A percentile compares a stretch with the other conserved stretches of the same genome.
phyloP scores from a whole-genome alignment of 2,329 filamentous ascomycete genomes.

The Aspergillaceae sp. region DNA sequence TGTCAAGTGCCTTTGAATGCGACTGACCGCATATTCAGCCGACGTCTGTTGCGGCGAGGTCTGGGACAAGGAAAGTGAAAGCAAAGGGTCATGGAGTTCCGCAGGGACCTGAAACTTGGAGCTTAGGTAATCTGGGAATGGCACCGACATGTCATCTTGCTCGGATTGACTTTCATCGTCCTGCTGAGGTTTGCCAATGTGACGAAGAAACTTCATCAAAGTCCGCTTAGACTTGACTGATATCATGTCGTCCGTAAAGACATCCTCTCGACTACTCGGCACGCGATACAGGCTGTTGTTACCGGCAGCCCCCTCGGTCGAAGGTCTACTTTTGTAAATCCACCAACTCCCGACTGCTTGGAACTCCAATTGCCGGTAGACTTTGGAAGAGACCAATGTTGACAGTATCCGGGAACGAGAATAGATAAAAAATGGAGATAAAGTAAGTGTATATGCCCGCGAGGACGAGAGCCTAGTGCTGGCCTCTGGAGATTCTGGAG shows the following conservation, averaged over 20 bases:
- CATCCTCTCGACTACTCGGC: slow-evolving; percentile 82
- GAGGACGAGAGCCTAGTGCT: slow-evolving; percentile 38
- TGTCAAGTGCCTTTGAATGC: slow-evolving; percentile 68
- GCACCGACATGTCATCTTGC: slow-evolving; percentile 47
- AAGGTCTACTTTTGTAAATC: slow-evolving; percentile 45
- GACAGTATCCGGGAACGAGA: slow-evolving; percentile 68
- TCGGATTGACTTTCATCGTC: slow-evolving; percentile 44
- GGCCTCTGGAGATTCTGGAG: slow-evolving; percentile 12
- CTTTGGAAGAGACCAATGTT: slow-evolving; percentile 77
- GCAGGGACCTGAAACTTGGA: slow-evolving; percentile 58
- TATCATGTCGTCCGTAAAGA: slow-evolving; percentile 71
- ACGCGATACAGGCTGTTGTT: slow-evolving; percentile 54
- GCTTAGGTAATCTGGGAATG: slow-evolving; percentile 39
- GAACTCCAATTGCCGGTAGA: slow-evolving; percentile 86
- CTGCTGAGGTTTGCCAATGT: slow-evolving; percentile 55
- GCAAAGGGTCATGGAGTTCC: slow-evolving; percentile 56
- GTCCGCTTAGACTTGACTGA: slow-evolving; percentile 72
- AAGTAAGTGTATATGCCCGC: slow-evolving; percentile 70
- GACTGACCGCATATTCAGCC: slow-evolving; percentile 60
- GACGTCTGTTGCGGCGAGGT: slow-evolving; percentile 46
- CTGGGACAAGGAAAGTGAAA: slow-evolving; percentile 68
- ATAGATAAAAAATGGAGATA: slow-evolving; percentile 82
- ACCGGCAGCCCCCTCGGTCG: slow-evolving; percentile 11
- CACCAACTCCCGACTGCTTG: slow-evolving; percentile 89
- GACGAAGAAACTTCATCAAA: slow-evolving; percentile 90